Base-by-base conservation (phyloP, 805 yeast species). In the Teunomyces pallodes region DNA sequence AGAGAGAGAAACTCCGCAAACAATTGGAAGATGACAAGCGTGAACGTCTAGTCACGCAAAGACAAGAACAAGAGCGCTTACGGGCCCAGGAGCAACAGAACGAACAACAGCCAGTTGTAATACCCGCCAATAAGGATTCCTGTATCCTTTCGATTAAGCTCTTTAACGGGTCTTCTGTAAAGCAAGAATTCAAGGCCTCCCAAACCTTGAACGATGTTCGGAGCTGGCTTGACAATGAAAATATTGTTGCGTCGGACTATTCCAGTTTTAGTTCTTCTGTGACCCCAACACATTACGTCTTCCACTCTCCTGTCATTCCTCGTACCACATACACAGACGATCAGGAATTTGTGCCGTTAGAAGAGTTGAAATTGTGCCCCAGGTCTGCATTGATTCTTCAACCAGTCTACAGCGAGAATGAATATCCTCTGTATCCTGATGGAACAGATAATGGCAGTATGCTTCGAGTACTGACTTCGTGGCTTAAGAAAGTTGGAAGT, bases 371-470 rank as follows among this genome's bases (percentile, higher is more conserved):
- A 17, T 68, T 90, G 45, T 75, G 80, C 12, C 91, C 92, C 2
- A 74, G 95, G 48, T 84, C 95, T 9, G 88, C 86, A 0, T 64
- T 90, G 42, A 83, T 88, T 20, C 69, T 90, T 53, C 86, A 87
- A 59, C 91, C 94, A 0, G 69, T 75, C 28, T 67, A 57, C 58
- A 70, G 60, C 58, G 66, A 55, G 43, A 46, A 52, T 33, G 51
- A 40, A 10, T 57, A 51, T 3, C 51, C 65, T 10, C 14, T 46
- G 38, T 41, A 44, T 29, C 46, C 67, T 7, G 39, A 24, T 57
- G 60, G 20, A 3, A 36, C 61, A 2, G 69, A 65, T 43, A 51
- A 44, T 31, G 42, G 40, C 14, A 51, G 53, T 2, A 9, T 50
- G 12, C 30, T 49, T 29, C 20, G 31, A 49, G 33, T 28, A 9